Conservation (phyloP, 2,329 filamentous ascomycete species). For the Ophiocordyceps robertsii region DNA sequence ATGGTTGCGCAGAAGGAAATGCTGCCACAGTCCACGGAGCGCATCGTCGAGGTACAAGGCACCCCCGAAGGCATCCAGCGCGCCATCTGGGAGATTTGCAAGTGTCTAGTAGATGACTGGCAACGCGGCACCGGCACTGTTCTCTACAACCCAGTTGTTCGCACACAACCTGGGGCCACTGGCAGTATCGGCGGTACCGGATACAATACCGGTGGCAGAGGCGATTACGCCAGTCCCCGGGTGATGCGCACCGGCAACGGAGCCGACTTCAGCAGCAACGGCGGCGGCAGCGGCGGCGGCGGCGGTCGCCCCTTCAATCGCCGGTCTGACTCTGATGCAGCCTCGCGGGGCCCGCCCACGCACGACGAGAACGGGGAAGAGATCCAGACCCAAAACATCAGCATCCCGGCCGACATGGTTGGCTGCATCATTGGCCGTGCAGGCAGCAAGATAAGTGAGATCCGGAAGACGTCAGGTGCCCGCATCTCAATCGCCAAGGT, state of each 20-base stretch:
- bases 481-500: constrained; percentile 95
- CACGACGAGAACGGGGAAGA: constrained; percentile 96
- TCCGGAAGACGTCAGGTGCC: constrained; percentile 89
- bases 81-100: constrained; percentile 96
- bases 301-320: constrained; percentile 53
- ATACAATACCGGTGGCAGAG: constrained; percentile 20
- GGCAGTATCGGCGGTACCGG: constrained; percentile 23
- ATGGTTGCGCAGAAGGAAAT: constrained; percentile 99
- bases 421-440: constrained; percentile 95
- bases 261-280: constrained; percentile 92
- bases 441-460: constrained; percentile 97
- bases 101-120: constrained; percentile 95
- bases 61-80: constrained; percentile 91
- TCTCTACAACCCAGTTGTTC: constrained; percentile 90
- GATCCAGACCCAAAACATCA: constrained; percentile 98
- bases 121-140: constrained; percentile 94
- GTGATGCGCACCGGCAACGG: constrained; percentile 94
- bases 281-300: constrained; percentile 52
- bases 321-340: constrained; percentile 73
- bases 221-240: constrained; percentile 50
- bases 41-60: constrained; percentile 93
- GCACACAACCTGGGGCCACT: constrained; percentile 54
- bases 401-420: constrained; percentile 98
- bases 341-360: constrained; percentile 67
- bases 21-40: constrained; percentile 96